A percentile compares a stretch with the other conserved stretches of the same genome.
These are phyloP conservation scores for Pulveroboletus sp. DNA, from an alignment of 768 basidiomycete genomes.

Conservation along the genomic window DNA sequence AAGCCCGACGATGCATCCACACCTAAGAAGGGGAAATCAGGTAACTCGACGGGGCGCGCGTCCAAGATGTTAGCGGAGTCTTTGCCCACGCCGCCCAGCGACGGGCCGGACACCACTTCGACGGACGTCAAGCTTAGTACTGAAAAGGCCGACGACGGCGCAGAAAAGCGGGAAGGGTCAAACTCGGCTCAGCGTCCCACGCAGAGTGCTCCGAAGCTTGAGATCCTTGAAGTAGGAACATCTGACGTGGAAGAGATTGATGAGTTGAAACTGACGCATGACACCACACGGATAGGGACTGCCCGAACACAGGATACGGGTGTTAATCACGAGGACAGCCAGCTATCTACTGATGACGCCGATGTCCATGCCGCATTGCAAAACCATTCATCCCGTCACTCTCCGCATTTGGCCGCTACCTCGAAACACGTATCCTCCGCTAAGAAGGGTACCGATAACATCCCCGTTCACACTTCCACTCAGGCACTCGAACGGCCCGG, in stretches of 20 bases:
- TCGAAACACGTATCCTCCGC: neutral
- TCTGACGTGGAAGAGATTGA: slow-evolving; percentile 11
- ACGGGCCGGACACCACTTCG: neutral
- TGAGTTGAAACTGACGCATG: slow-evolving; percentile 3
- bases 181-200: neutral
- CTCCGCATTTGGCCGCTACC: neutral
- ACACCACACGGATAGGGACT: neutral
- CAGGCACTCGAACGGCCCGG: neutral
- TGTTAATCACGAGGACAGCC: neutral
- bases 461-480: neutral
- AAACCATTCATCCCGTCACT: neutral
- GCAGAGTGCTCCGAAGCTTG: slow-evolving; percentile 8
- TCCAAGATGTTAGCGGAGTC: slow-evolving; percentile 7
- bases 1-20: slow-evolving; percentile 20
- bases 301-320: neutral
- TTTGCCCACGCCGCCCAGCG: neutral
- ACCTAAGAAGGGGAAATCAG: slow-evolving; percentile 4
- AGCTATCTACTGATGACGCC: slow-evolving; percentile 5
- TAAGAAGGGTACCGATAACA: neutral
- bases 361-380: slow-evolving; percentile 2
- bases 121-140: neutral
- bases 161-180: neutral
- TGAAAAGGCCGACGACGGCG: neutral
- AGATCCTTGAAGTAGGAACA: slow-evolving; percentile 10
- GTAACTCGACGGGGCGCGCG: neutral